These are phyloP conservation scores for Skeletonema grethae DNA, from an alignment of 108 stramenopile species.

Conservation along the genomic window DNA sequence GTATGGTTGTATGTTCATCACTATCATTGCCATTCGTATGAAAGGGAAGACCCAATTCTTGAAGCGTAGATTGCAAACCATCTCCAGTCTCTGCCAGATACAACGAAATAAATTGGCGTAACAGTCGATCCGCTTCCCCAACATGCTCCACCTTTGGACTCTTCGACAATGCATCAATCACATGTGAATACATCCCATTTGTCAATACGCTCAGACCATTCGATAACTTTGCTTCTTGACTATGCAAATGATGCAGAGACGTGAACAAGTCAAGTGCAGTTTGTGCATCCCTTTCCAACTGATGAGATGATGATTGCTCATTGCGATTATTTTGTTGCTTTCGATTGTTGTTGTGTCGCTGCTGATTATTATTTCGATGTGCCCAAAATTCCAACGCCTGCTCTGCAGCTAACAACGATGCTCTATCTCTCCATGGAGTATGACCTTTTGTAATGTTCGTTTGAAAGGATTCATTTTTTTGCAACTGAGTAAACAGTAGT, in stretches of 20 bases:
- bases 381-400: conserved; percentile 43
- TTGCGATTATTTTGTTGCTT: neutral
- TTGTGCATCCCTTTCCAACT: conserved; percentile 22
- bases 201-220: conserved; percentile 3
- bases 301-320: neutral
- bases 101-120: conserved; percentile 33
- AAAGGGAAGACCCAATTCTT: conserved; percentile 12
- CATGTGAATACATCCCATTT: conserved; percentile 43
- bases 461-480: conserved; percentile 1
- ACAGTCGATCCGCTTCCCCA: conserved; percentile 15
- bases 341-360: neutral
- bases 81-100: neutral
- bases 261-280: conserved; percentile 24
- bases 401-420: conserved; percentile 19
- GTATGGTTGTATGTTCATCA: neutral
- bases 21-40: neutral
- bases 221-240: neutral
- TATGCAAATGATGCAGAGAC: conserved; percentile 25
- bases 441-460: neutral
- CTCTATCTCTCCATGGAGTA: conserved; percentile 8
- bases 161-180: conserved; percentile 40
- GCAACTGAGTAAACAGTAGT: conserved; percentile 3
- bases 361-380: conserved; percentile 11
- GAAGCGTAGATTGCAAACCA: neutral
- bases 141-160: conserved; percentile 35